These are phyloP conservation scores for Ustilago loliicola DNA, from an alignment of 1,284 basidiomycete genomes.

Conservation along the genomic window DNA sequence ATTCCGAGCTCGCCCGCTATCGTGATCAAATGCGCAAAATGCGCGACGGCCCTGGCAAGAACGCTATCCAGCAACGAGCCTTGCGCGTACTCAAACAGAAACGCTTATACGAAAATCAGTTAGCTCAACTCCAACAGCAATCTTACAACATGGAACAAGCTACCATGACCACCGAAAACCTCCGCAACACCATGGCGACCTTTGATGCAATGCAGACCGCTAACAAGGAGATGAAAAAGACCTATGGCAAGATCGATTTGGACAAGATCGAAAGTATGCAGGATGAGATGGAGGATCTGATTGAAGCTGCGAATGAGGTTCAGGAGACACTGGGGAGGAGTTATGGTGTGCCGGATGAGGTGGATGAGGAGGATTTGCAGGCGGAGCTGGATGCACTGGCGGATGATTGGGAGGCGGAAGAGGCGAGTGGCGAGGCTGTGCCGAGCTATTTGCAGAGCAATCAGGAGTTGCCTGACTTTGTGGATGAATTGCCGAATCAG, in stretches of 20 bases:
- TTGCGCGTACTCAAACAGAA: constrained; percentile 94
- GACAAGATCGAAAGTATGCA: constrained; percentile 87
- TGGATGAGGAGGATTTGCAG: constrained; percentile 97
- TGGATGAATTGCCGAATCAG: constrained; percentile 60
- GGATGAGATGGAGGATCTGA: constrained; percentile 93
- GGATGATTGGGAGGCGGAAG: constrained; percentile 77
- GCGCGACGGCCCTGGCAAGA: constrained; percentile 93
- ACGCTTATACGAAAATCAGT: constrained; percentile 93
- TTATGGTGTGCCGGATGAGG: constrained; percentile 95
- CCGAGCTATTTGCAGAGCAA: constrained; percentile 63
- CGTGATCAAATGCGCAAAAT: constrained; percentile 97
- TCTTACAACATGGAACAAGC: constrained; percentile 99
- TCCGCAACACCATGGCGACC: constrained; percentile 99
- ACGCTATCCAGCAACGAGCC: constrained; percentile 94
- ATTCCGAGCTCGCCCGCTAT: constrained; percentile 90
- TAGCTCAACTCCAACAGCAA: constrained; percentile 91
- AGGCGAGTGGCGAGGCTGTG: constrained; percentile 22
- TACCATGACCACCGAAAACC: constrained; percentile 93
- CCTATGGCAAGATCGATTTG: constrained; percentile 97
- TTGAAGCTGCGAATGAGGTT: constrained; percentile 97
- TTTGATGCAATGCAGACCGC: constrained; percentile 97
- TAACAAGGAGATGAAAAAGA: constrained; percentile 95
- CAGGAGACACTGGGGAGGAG: constrained; percentile 93
- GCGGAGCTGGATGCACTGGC: constrained; percentile 78
- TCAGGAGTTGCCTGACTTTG: constrained; percentile 61